These are phyloP conservation scores for Colletotrichum eremochloae DNA, from an alignment of 2,329 filamentous ascomycete genomes.

Conservation along the genomic window DNA sequence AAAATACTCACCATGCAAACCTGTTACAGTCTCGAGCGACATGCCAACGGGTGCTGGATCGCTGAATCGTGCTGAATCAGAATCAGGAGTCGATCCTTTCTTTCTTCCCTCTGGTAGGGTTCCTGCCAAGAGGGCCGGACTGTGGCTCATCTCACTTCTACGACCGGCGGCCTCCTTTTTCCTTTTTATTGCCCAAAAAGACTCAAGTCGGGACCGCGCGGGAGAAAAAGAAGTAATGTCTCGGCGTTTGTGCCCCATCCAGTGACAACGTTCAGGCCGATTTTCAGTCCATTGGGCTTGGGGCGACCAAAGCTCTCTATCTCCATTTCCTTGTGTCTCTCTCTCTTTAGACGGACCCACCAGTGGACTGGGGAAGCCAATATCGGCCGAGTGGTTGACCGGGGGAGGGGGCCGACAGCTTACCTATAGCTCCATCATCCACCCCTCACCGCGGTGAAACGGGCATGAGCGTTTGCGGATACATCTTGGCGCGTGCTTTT, in stretches of 20 bases:
- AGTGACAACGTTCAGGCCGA: not conserved
- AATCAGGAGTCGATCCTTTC: conserved; percentile 6
- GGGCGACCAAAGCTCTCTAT: conserved; percentile 7
- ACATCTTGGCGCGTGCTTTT: not conserved
- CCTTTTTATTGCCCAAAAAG: not conserved
- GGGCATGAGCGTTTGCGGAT: not conserved
- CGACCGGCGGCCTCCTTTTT: conserved; percentile 30
- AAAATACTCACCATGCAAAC: not conserved
- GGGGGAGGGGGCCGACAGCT: not conserved
- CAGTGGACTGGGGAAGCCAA: conserved; percentile 9
- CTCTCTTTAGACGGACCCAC: not conserved
- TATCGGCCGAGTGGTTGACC: conserved; percentile 9
- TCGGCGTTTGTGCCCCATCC: conserved; percentile 22
- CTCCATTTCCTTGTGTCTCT: no score
- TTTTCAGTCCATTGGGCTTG: conserved; percentile 22
- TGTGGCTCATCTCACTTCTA: conserved; percentile 31
- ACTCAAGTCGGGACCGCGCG: not conserved
- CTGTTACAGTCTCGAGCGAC: not conserved
- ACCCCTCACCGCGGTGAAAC: conserved; percentile 7
- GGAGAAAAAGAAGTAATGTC: conserved; percentile 7
- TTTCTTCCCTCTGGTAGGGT: not conserved
- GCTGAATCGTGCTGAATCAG: not conserved
- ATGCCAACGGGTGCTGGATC: not conserved
- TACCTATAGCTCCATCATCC: not conserved
- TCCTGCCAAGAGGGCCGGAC: conserved; percentile 30